Conservation (phyloP, 164 flowering plant genomes). For the Stephania yunnanensis region DNA sequence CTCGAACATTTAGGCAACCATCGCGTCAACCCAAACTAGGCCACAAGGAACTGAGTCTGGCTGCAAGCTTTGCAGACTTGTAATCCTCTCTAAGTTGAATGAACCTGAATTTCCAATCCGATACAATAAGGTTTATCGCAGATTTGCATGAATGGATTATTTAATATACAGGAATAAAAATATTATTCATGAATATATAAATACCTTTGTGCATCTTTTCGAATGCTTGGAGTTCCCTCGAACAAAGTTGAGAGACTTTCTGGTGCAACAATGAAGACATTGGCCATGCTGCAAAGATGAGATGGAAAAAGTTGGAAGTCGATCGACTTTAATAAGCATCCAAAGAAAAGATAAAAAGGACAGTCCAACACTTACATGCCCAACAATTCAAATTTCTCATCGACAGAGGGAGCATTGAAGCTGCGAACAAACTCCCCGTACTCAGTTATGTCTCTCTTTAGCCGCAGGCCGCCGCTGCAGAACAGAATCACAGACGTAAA, state of each 20-base stretch:
- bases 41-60: slow-evolving; percentile 71
- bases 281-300: slow-evolving; percentile 71
- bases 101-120: slow-evolving; percentile 44
- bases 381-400: slow-evolving; percentile 87
- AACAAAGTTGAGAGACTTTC: slow-evolving; percentile 86
- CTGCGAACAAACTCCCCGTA: slow-evolving; percentile 95
- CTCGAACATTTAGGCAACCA: neutral
- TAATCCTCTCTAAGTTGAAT: slow-evolving; percentile 86
- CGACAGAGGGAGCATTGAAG: slow-evolving; percentile 92
- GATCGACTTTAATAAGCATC: neutral
- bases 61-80: slow-evolving; percentile 79
- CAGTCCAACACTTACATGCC: slow-evolving; percentile 72
- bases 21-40: slow-evolving; percentile 33
- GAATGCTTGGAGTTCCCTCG: slow-evolving; percentile 89
- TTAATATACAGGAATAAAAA: neutral
- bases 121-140: neutral
- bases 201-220: slow-evolving; percentile 94
- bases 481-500: neutral
- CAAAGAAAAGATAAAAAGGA: neutral
- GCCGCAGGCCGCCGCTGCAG: slow-evolving; percentile 82
- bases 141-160: neutral
- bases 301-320: neutral
- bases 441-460: slow-evolving; percentile 97
- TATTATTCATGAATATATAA: neutral
- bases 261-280: slow-evolving; percentile 96